Evolutionary conservation across 192 early-diverging fungal genomes (phyloP).

Genomic region (Lobosporangium transversale): DNA sequence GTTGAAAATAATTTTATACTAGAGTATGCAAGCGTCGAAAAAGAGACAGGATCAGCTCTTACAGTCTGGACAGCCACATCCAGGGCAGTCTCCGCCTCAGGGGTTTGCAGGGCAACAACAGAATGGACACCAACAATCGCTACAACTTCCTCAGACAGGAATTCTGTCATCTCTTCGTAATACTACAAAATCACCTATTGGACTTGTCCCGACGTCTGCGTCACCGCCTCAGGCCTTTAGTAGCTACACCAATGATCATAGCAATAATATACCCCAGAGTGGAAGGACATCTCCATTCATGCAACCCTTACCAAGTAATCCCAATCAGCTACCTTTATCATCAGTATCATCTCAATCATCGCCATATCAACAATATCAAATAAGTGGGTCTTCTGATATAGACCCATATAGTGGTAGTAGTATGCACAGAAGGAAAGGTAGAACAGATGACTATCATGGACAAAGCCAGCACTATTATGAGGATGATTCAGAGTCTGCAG

Average conservation of each 20-base stretch:
- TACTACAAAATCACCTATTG: conserved; percentile 33
- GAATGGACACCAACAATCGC: conserved; percentile 5
- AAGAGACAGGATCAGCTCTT: conserved; percentile 45
- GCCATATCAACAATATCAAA: conserved; percentile 17
- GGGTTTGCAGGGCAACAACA: no score
- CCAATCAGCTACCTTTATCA: no score
- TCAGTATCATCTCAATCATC: background rate
- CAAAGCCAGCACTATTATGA: conserved; percentile 38
- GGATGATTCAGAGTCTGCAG: conserved; percentile 40
- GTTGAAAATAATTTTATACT: background rate
- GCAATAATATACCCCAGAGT: conserved; percentile 44
- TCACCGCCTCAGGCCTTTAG: conserved; percentile 24
- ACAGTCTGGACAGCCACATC: conserved; percentile 8
- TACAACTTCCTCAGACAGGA: conserved; percentile 23
- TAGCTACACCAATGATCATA: conserved; percentile 6
- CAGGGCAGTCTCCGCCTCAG: background rate
- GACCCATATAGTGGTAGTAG: conserved; percentile 40
- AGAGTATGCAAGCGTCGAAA: conserved; percentile 48
- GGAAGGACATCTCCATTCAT: conserved; percentile 29
- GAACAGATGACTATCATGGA: conserved; percentile 20
- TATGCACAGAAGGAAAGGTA: conserved; percentile 42
- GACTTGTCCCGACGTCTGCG: conserved; percentile 40
- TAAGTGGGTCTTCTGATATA: conserved; percentile 19
- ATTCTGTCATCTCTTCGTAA: conserved; percentile 46
- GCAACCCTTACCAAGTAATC: conserved; percentile 9